Evolutionary conservation across 2,329 filamentous ascomycete genomes (phyloP).

Genomic region (Daldinia sp.): DNA sequence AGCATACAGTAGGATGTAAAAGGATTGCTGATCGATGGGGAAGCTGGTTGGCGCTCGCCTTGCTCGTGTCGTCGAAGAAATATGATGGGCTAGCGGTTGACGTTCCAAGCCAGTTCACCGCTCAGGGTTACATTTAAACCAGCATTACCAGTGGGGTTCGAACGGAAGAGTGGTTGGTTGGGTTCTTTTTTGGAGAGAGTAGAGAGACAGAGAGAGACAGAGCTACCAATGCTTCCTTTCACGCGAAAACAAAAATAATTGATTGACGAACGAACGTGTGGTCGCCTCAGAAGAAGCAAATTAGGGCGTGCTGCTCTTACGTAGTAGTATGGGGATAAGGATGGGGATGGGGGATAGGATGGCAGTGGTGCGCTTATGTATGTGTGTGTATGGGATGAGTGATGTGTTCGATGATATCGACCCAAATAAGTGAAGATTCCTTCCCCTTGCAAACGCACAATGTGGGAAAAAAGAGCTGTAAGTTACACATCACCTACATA

Average conservation of each 20-base stretch:
- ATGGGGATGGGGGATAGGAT: slow-evolving; percentile 7
- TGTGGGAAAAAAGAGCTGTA: slow-evolving; percentile 9
- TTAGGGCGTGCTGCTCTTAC: slow-evolving; percentile 14
- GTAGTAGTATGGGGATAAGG: slow-evolving; percentile 1
- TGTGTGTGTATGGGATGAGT: neutral
- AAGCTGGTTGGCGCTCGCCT: slow-evolving; percentile 28
- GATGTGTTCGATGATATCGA: slow-evolving; percentile 7
- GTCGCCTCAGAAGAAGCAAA: slow-evolving; percentile 29
- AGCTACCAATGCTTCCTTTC: neutral
- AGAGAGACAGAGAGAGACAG: too few relatives aligned
- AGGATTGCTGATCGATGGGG: slow-evolving; percentile 38
- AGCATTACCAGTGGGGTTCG: slow-evolving; percentile 32
- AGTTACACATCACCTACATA: slow-evolving; percentile 14
- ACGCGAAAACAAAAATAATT: neutral
- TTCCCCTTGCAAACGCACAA: slow-evolving; percentile 17
- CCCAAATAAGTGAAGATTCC: slow-evolving; percentile 10
- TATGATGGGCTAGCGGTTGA: slow-evolving; percentile 32
- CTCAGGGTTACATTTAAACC: slow-evolving; percentile 24
- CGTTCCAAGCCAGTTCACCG: slow-evolving; percentile 37
- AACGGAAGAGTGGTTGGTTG: slow-evolving; percentile 5
- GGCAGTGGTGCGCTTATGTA: neutral
- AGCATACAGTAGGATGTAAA: neutral
- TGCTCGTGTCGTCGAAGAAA: slow-evolving; percentile 33
- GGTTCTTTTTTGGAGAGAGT: neutral
- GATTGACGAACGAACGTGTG: slow-evolving; percentile 9